Percentiles rank a stretch among this genome's conserved stretches.
These are phyloP conservation scores for Boletus tylopilopsis DNA, from an alignment of 768 basidiomycete genomes.

Conservation along the genomic window DNA sequence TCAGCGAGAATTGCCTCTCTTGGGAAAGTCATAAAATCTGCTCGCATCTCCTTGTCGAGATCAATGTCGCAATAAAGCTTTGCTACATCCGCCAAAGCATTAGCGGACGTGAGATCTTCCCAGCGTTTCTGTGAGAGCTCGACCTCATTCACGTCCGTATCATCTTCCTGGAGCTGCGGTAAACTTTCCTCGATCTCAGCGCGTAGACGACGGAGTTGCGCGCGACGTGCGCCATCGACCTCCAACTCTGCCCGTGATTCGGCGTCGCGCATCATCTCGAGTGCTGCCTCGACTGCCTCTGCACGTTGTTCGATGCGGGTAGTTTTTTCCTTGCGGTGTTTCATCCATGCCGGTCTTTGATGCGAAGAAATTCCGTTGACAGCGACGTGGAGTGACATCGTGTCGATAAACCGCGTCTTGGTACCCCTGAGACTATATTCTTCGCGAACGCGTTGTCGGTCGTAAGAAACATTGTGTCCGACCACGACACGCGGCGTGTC, in stretches of 20 bases:
- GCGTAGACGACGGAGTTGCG: conserved; percentile 38
- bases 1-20: conserved; percentile 62
- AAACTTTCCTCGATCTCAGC: conserved; percentile 40
- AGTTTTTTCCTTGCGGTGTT: conserved; percentile 70
- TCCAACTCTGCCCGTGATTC: conserved; percentile 37
- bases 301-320: conserved; percentile 50
- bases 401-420: conserved; percentile 83
- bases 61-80: conserved; percentile 81
- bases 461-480: conserved; percentile 95
- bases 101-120: conserved; percentile 91
- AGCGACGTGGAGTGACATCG: conserved; percentile 92
- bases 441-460: conserved; percentile 75
- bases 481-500: conserved; percentile 61
- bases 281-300: conserved; percentile 63
- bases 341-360: conserved; percentile 91
- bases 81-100: conserved; percentile 90
- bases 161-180: conserved; percentile 33
- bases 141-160: conserved; percentile 38
- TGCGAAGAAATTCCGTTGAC: conserved; percentile 92
- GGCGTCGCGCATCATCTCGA: conserved; percentile 46
- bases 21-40: conserved; percentile 68
- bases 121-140: conserved; percentile 60
- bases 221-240: conserved; percentile 33
- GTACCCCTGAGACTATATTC: conserved; percentile 75
- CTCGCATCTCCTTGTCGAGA: conserved; percentile 73